These are phyloP conservation scores for Vitis riparia DNA, from an alignment of 164 flowering plant genomes.

Conservation along the genomic window DNA sequence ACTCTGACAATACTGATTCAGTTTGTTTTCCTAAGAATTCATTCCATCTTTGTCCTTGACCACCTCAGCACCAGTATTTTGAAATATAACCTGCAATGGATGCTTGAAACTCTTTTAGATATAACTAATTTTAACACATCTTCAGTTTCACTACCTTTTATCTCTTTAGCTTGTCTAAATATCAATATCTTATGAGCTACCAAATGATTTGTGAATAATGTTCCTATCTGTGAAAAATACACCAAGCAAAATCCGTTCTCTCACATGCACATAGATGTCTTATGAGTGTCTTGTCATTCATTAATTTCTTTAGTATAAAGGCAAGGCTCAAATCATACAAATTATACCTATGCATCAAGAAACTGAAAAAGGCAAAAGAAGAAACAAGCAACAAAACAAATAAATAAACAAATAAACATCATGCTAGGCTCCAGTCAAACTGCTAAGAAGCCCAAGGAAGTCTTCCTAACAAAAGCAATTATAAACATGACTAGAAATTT, in stretches of 20 bases:
- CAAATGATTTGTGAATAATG: slow-evolving; percentile 47
- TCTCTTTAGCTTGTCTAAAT: slow-evolving; percentile 13
- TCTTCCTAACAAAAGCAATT: no score
- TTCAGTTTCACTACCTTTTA: slow-evolving; percentile 7
- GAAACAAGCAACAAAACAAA: no score
- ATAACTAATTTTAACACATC: slow-evolving; percentile 9
- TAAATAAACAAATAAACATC: no score
- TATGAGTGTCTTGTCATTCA: slow-evolving; percentile 41
- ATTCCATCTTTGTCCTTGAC: slow-evolving; percentile 58
- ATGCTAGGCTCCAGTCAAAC: no score
- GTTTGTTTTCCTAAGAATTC: slow-evolving; percentile 72
- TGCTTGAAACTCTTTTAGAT: slow-evolving; percentile 17
- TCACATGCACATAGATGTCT: slow-evolving; percentile 47
- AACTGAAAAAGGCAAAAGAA: no score
- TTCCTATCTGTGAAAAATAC: slow-evolving; percentile 45
- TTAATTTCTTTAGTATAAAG: slow-evolving; percentile 42
- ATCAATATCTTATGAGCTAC: slow-evolving; percentile 32
- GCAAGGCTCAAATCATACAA: slow-evolving; percentile 31
- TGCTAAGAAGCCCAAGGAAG: no score
- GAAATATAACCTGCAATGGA: slow-evolving; percentile 33
- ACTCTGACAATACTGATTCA: slow-evolving; percentile 67
- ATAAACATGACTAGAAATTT: no score
- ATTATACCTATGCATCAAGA: no score
- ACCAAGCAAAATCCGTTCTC: slow-evolving; percentile 42
- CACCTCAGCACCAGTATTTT: slow-evolving; percentile 48